Evolutionary conservation across 352 stramenopile genomes (phyloP), one percentile per base, ranked within the genome.

Genomic region (Pythium volutum): DNA sequence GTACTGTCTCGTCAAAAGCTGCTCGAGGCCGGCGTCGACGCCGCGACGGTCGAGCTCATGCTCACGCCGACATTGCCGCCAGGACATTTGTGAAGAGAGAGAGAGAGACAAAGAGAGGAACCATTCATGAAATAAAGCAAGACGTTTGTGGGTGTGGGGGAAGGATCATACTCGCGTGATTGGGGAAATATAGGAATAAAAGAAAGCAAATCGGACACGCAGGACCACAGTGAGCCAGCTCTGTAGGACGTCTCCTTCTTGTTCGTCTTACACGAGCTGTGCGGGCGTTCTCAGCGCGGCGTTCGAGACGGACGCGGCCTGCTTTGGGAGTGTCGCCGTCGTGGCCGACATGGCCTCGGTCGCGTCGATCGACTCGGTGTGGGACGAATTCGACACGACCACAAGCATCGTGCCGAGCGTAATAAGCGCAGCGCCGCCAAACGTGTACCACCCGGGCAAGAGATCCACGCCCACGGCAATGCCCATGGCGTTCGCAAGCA

Each of bases 321-420:
- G 53, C 56, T 74, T 76, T 29, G 76, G 79, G 36, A 87, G 61
- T 34, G 67, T 55, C 25, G 70, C 59, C 6, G 76, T 75, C 0
- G 74, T 77, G 0, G 79, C 76, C 18, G 77, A 74, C 70, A 96
- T 88, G 45, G 84, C 85, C 11, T 76, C 62, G 11, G 88, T 95
- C 6, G 84, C 88, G 69, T 97, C 79, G 56, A 95, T 91, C n/a
- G 79, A 79, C 55, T 96, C 84, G 11, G 72, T 91, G 64, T 80
- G 85, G 34, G 73, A 87, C 20, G 77, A 75, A 63, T 91, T 88
- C 9, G 87, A 87, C 18, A 82, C 73, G 55, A 95, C 75, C 38
- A 95, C 85, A 26, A 93, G 66, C 27, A 73, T 66, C 26, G 80
- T 93, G 16, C 83, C 85, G n/a, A 73, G 49, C 34, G 89, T 81